Evolutionary conservation across 1,284 basidiomycete species (phyloP), one percentile per base, ranked within the genome.

Genomic region (Trichosporon sp.): DNA sequence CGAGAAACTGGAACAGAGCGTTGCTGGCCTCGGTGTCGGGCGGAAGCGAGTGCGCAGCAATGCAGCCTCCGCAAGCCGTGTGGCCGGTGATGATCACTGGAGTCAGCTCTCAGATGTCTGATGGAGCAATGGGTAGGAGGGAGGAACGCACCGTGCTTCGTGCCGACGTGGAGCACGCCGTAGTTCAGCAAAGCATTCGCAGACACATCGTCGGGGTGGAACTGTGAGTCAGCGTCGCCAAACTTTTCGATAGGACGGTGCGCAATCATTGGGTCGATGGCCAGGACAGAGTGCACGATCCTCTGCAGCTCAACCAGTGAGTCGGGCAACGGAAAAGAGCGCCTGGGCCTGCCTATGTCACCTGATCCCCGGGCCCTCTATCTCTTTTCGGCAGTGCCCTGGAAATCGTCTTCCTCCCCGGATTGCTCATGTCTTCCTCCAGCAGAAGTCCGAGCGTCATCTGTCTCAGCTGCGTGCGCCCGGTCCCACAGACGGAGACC

Each of bases 1-100:
- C 81, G 60, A 94, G 84, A 88, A 90, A 94, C 59, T 86, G 85
- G 49, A 83, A 82, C 70, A 93, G 84, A 11, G 87, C 82, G 11
- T 85, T 83, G 77, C 71, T 21, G 80, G 74, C 52, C 34, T 58
- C n/a, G 14, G 27, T 33, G 21, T 46, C 23, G 10, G 46, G 70
- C 69, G 16, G 68, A 65, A 54, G 66, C 73, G 64, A 86, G 88
- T 54, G 49, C 0, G 89, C 89, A 0, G 83, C 82, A 29, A 87
- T 88, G 68, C 78, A 80, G 2, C 91, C 92, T 65, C 90, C 91
- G 74, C 91, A 94, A 65, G 85, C 81, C 8, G 88, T 88, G 78
- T 93, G 92, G 33, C 91, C 92, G 27, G 88, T 89, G 67, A 94
- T 82, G 66, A 92, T 83, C 69, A 94, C 89, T 90, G 75, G 6